These are phyloP conservation scores for Citrus medica DNA, from an alignment of 345 rosid genomes.

Conservation along the genomic window DNA sequence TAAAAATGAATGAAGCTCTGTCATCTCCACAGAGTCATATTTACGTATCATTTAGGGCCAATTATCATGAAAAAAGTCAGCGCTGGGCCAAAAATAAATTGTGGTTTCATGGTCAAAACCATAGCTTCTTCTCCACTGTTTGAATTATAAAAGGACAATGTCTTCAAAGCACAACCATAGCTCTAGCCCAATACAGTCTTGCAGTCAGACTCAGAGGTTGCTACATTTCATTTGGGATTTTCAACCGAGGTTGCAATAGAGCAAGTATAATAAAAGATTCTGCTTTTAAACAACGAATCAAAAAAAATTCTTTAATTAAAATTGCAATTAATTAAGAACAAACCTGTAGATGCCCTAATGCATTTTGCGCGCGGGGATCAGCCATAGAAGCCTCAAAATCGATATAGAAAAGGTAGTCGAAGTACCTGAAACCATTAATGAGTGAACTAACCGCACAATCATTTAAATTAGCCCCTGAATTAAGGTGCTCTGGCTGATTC, in stretches of 20 bases:
- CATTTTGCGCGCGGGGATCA: constrained; percentile 54
- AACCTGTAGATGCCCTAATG: constrained; percentile 49
- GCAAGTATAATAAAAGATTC: neutral
- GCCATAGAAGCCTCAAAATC: constrained; percentile 68
- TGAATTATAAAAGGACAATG: neutral
- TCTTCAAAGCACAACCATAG: neutral
- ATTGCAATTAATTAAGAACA: neutral
- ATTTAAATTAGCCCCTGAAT: neutral
- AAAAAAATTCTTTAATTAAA: neutral
- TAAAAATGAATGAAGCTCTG: neutral
- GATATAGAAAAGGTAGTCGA: constrained; percentile 48
- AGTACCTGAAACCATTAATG: constrained; percentile 32
- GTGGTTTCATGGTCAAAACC: neutral
- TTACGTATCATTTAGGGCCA: neutral
- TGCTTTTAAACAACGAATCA: neutral
- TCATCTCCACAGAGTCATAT: neutral
- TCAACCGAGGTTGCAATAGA: neutral
- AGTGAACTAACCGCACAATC: neutral
- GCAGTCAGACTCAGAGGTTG: neutral
- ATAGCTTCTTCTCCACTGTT: neutral
- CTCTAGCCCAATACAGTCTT: neutral
- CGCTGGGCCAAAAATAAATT: too few species aligned
- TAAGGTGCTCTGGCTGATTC: neutral
- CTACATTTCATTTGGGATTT: neutral
- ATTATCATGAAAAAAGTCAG: too few species aligned